A percentile compares a stretch with the other conserved stretches of the same genome.
Conservation (phyloP, 176 grass and related monocot genomes). For the Aegilops tauschii region DNA sequence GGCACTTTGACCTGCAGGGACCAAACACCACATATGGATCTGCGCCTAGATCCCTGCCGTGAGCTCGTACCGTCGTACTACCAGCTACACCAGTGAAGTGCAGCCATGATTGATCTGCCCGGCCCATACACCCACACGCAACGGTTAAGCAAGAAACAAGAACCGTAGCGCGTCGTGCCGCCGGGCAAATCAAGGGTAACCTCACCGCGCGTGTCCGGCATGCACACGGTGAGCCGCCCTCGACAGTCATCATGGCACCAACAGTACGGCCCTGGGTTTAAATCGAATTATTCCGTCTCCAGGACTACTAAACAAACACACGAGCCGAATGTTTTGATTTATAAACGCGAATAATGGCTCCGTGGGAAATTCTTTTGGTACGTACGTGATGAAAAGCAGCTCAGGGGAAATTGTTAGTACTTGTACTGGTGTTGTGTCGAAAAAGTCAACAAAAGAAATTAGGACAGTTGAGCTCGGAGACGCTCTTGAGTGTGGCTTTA, state of each 20-base stretch:
- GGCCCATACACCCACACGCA: no score
- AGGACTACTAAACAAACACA: neutral
- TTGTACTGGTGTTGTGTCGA: neutral
- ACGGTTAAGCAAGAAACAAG: neutral
- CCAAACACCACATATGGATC: neutral
- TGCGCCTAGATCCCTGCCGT: neutral
- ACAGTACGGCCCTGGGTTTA: conserved; percentile 11
- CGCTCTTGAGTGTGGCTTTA: no score
- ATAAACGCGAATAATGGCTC: neutral
- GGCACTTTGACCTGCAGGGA: neutral
- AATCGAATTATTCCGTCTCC: neutral
- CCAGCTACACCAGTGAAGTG: no score
- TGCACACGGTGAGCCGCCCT: no score
- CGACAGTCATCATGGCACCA: conserved; percentile 27
- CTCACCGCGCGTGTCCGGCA: no score
- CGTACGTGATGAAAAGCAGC: no score
- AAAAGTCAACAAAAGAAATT: neutral
- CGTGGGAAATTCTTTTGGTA: no score
- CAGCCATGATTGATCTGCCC: no score
- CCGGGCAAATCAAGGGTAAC: no score
- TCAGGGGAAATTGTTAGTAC: neutral
- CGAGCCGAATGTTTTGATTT: neutral
- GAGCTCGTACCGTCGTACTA: no score
- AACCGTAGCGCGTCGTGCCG: no score
- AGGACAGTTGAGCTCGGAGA: neutral